Conservation (phyloP, 345 rosid genomes). For the Aquilaria yunnanensis region DNA sequence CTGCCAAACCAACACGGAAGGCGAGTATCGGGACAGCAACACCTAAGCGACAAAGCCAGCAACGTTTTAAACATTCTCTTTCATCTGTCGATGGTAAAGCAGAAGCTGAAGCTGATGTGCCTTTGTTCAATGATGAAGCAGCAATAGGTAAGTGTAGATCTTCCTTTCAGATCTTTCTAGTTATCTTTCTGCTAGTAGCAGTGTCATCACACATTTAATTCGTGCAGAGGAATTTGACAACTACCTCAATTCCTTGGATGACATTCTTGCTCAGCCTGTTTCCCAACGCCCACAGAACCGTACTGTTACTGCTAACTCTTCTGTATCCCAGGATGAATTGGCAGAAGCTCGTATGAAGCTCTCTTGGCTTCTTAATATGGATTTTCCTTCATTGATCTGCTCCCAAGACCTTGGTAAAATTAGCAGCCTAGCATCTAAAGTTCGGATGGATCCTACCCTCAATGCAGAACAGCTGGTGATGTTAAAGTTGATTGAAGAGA, state of each 20-base stretch:
- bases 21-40: constrained; percentile 14
- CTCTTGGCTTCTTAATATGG: constrained; percentile 50
- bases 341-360: constrained; percentile 46
- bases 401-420: constrained; percentile 39
- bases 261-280: constrained; percentile 43
- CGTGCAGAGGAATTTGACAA: constrained; percentile 56
- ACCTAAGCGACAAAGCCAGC: constrained; percentile 26
- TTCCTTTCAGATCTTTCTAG: constrained; percentile 20
- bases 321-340: constrained; percentile 34
- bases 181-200: constrained; percentile 25
- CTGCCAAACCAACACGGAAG: neutral
- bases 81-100: constrained; percentile 4
- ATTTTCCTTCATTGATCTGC: constrained; percentile 45
- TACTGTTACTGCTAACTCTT: constrained; percentile 14
- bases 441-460: constrained; percentile 45
- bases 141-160: constrained; percentile 6
- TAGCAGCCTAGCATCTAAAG: constrained; percentile 36
- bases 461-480: constrained; percentile 59
- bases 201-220: constrained; percentile 20
- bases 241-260: constrained; percentile 55
- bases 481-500: constrained; percentile 57
- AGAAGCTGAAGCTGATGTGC: constrained; percentile 15
- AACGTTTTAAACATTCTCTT: constrained; percentile 16
- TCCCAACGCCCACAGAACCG: constrained; percentile 13
- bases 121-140: constrained; percentile 13